Evolutionary conservation across 768 basidiomycete species (phyloP), one percentile per base, ranked within the genome.

Genomic region (Glaciozyma martinii): DNA sequence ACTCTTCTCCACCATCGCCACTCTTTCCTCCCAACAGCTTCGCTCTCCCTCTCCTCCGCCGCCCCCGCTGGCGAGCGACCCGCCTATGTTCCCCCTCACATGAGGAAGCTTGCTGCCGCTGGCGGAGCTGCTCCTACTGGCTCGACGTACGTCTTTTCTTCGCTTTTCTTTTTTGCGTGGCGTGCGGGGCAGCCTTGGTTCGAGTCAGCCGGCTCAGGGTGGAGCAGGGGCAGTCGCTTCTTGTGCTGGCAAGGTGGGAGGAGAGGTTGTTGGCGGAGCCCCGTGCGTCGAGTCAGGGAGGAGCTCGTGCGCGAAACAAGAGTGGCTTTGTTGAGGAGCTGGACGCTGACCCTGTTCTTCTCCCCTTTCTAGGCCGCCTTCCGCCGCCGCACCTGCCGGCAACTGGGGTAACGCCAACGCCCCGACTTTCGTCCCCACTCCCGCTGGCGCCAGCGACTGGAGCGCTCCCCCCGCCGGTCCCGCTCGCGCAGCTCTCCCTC

Each of bases 81-180:
- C 32, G 69, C 69, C 44, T 70, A 70, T 30, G 69, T 70, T 21
- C 69, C 69, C 23, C 69, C 69, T 29, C 69, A 70, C 69, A 43
- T 70, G 49, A 61, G 69, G 57, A 70, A 65, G 62, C 56, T 29
- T 16, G 65, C 62, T 1, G 59, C 56, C 43, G 49, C 65, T 30
- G 52, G 30, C 58, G 58, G 58, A 25, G 46, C 25, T 25, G 57
- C 25, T 46, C 56, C 49, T 40, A 32, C 60, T 23, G 60, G 30
- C 27, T 49, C 47, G 21, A 59, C 63, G 19, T 42, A 15, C 16
- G 53, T 54, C 3, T 52, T 29, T 52, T 25, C 19, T 32, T 32
- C 29, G 30, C 18, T 30, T 33, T 30, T 19, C 15, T 54, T 32
- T 27, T 27, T 32, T 29, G 53, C 29, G 16, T 18, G n/a, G 19